A percentile compares a stretch with the other conserved stretches of the same genome.
These are phyloP conservation scores for Russula ochroleuca DNA, from an alignment of 768 basidiomycete species.

Conservation along the genomic window DNA sequence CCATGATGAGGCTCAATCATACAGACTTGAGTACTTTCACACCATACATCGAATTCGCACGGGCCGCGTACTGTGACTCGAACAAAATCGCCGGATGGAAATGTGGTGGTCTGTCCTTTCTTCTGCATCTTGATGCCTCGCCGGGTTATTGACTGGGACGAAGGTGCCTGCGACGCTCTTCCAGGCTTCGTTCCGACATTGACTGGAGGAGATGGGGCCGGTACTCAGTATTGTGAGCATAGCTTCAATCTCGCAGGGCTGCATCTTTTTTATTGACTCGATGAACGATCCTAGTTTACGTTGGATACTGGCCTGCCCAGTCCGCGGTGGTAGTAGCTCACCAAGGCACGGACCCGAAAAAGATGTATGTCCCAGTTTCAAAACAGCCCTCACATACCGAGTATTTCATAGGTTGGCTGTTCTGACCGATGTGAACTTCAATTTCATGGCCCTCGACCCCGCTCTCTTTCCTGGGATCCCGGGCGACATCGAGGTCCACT, in stretches of 20 bases:
- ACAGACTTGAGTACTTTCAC: constrained; percentile 38
- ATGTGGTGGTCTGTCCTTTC: constrained; percentile 41
- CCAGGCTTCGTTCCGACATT: constrained; percentile 40
- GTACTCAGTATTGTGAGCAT: constrained; percentile 45
- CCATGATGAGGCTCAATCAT: constrained; percentile 32
- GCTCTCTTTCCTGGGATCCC: constrained; percentile 20
- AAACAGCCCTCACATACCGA: background rate
- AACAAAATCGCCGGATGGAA: constrained; percentile 39
- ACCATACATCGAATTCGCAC: constrained; percentile 50
- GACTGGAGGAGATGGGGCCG: constrained; percentile 49
- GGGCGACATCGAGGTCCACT: constrained; percentile 5
- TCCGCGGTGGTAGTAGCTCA: constrained; percentile 26
- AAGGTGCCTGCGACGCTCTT: constrained; percentile 42
- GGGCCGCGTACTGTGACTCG: constrained; percentile 51
- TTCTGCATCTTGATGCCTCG: background rate
- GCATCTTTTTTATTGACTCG: background rate
- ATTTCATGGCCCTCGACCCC: background rate
- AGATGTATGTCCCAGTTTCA: constrained; percentile 9
- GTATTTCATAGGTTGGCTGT: constrained; percentile 10
- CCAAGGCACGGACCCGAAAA: constrained; percentile 22
- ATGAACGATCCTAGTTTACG: constrained; percentile 20
- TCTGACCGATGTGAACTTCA: constrained; percentile 12
- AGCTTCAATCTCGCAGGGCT: background rate
- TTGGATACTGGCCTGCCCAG: constrained; percentile 25
- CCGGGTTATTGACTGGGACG: background rate